Evolutionary conservation across 345 rosid species (phyloP).

Genomic region (Eucalyptus victrix): DNA sequence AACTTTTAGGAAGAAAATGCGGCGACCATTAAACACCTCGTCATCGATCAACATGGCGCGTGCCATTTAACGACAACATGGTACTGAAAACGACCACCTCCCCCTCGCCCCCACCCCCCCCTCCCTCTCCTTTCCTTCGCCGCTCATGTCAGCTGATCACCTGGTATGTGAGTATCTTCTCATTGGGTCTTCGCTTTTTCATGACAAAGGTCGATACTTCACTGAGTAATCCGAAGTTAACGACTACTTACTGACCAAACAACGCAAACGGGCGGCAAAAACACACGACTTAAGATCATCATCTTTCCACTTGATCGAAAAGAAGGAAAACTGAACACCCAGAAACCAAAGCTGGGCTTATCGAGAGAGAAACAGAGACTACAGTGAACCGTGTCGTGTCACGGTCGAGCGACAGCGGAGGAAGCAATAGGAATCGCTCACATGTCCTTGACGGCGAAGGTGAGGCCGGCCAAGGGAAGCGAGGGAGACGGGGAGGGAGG

Average conservation of each 20-base stretch:
- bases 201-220: not conserved
- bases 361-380: not conserved
- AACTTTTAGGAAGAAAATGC: not conserved
- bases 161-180: not conserved
- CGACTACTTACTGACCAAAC: not conserved
- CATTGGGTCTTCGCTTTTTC: not conserved
- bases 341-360: not conserved
- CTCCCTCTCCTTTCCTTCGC: not conserved
- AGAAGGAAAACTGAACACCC: not conserved
- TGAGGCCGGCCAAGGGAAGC: constrained; percentile 48
- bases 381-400: not conserved
- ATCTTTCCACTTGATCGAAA: not conserved
- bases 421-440: constrained; percentile 3
- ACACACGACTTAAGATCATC: not conserved
- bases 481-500: constrained; percentile 30
- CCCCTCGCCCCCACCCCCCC: fast-evolving
- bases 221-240: not conserved
- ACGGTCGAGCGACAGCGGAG: not conserved
- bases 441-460: constrained; percentile 94
- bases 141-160: not conserved
- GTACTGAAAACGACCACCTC: not conserved
- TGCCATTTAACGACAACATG: not conserved
- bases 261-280: not conserved
- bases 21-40: not conserved
- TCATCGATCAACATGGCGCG: not conserved